These are phyloP conservation scores for Solanum sejunctum DNA, from an alignment of 257 asterid species.

Conservation along the genomic window DNA sequence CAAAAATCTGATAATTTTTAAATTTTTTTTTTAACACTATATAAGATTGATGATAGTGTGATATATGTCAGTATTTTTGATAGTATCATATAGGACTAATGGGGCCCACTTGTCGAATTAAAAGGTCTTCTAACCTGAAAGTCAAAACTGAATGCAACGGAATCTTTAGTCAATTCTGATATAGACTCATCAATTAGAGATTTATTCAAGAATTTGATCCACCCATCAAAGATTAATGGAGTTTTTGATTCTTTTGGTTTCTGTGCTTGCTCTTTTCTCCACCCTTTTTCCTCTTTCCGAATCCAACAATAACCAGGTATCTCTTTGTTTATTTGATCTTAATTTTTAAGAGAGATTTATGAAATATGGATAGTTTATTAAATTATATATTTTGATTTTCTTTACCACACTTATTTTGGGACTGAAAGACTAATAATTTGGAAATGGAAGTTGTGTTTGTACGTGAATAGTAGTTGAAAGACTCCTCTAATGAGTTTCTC, in stretches of 20 bases:
- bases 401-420: background rate
- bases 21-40: too few species aligned
- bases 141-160: background rate
- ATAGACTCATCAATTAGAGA: background rate
- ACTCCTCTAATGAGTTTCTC: background rate
- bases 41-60: too few species aligned
- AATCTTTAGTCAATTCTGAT: background rate
- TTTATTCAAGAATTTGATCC: background rate
- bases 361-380: background rate
- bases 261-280: background rate
- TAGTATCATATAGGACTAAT: too few species aligned
- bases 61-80: too few species aligned
- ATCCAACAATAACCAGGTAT: background rate
- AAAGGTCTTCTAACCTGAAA: too few species aligned
- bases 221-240: background rate
- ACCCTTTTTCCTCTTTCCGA: background rate
- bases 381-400: too few species aligned
- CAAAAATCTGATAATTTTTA: too few species aligned
- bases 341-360: background rate
- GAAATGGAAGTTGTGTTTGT: background rate
- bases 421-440: background rate
- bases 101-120: background rate
- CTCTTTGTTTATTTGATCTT: background rate
- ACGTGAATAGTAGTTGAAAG: background rate
- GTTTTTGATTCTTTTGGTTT: background rate